Base-by-base conservation (phyloP, 495 filamentous ascomycete species). In the Tuber melanosporum region DNA sequence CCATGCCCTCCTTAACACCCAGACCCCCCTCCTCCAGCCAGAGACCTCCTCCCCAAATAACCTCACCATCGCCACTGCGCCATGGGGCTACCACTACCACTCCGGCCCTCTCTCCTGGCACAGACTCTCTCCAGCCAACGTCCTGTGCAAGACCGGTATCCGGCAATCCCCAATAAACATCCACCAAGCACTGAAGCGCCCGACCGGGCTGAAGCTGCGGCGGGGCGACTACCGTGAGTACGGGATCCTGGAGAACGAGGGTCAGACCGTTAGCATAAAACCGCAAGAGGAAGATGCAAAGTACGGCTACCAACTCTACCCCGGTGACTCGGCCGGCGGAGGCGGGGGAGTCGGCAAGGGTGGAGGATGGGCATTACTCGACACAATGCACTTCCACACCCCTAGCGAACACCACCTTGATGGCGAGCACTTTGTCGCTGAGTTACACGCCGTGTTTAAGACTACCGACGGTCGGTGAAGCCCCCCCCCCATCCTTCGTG, bases 331-430 rank as follows among this genome's bases (percentile, higher is more conserved):
- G 4, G 47, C 47, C 15, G 15, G 15, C 45, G 45, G 45, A 5
- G 47, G 47, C 2, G 52, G 52, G 10, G 52, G 52, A 32, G n/a
- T 5, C 26, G 12, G 73, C 72, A 22, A 75, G 36, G 10, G 83
- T 88, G 62, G 85, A 83, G 39, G 86, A 83, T 32, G 83, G 84
- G 74, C 82, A 83, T 7, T 91, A 88, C 78, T 79, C 83, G 12
- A 84, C 92, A 32, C 81, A 87, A 39, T 91, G 85, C 91, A 93
- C 83, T 91, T 92, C 84, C 91, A 93, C 78, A 88, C 90, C 19
- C 90, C 91, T 10, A 88, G 88, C 79, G 91, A 93, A 85, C 91
- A 92, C 83, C 86, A 84, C 47, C 79, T 93, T 42, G 85, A 78
- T 9, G 73, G 57, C 80, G 88, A 88, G 77, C 84, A 86, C 76